Percentiles rank a stretch among this genome's conserved stretches.
These are phyloP conservation scores for Coemansia sp. DNA, from an alignment of 192 early-diverging fungal species.

Conservation along the genomic window DNA sequence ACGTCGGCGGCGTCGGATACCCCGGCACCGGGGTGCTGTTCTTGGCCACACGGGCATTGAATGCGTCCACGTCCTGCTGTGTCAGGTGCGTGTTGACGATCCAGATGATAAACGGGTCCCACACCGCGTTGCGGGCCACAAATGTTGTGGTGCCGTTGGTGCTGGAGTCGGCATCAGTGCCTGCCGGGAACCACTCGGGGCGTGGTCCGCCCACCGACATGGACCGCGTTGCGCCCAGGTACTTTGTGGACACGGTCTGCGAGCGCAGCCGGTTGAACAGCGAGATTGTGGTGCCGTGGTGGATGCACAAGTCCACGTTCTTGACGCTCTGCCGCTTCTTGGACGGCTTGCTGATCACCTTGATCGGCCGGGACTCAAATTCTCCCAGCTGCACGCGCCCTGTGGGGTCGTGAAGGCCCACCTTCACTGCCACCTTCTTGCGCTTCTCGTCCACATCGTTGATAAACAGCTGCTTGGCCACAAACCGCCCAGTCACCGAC, in stretches of 20 bases:
- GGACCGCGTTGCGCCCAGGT: constrained; percentile 58
- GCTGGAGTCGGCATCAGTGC: constrained; percentile 10
- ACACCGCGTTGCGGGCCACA: constrained; percentile 70
- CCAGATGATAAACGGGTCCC: constrained; percentile 89
- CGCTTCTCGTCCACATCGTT: constrained; percentile 83
- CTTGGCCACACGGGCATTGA: constrained; percentile 37
- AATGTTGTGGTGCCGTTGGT: constrained; percentile 57
- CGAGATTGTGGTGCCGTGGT: constrained; percentile 81
- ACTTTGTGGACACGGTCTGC: constrained; percentile 88
- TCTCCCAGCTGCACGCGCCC: constrained; percentile 59
- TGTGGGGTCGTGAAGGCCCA: constrained; percentile 66
- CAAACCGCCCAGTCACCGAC: constrained; percentile 64
- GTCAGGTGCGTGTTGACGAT: constrained; percentile 64
- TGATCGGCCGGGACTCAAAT: constrained; percentile 77
- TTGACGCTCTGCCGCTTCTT: constrained; percentile 86
- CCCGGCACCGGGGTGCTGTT: constrained; percentile 53
- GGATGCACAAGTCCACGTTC: constrained; percentile 80
- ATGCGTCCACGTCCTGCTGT: constrained; percentile 57
- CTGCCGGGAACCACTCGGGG: constrained; percentile 52
- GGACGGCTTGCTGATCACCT: constrained; percentile 89
- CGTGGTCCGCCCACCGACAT: constrained; percentile 53
- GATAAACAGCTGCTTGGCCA: constrained; percentile 81
- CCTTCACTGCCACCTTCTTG: constrained; percentile 72
- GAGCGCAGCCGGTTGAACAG: constrained; percentile 88
- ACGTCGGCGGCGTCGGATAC: constrained; percentile 74